phyloP scores from a whole-genome alignment of 192 early-diverging fungal genomes.

The Pilobolus umbonatus region DNA sequence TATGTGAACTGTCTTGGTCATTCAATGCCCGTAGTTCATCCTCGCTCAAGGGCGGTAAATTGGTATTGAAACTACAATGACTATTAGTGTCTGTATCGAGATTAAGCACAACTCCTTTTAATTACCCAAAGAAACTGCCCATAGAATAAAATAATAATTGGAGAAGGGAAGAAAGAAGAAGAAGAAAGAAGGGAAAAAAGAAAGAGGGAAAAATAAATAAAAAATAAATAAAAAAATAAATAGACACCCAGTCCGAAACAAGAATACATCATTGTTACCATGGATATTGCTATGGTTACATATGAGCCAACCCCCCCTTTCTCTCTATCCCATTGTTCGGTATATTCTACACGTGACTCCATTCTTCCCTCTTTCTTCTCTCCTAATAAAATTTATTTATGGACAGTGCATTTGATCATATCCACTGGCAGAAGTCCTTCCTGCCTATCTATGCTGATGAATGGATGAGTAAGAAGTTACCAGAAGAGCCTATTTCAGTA shows the following conservation, averaged over 20 bases:
- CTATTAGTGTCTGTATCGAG: background rate
- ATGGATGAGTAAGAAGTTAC: background rate
- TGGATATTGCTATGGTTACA: no score
- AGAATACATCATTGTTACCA: no score
- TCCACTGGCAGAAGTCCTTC: background rate
- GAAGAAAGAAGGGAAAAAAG: background rate
- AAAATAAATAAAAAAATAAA: background rate
- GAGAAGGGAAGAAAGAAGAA: background rate
- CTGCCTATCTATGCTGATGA: background rate
- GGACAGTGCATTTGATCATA: background rate
- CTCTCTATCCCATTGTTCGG: background rate
- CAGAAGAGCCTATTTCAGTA: background rate
- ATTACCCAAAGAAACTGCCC: slow-evolving; percentile 11
- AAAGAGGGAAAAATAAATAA: background rate
- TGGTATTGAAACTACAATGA: slow-evolving; percentile 46
- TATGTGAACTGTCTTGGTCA: slow-evolving; percentile 21
- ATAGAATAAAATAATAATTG: background rate
- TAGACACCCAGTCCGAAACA: background rate
- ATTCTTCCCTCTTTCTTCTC: background rate
- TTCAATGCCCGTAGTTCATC: slow-evolving; percentile 30
- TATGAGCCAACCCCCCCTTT: no score
- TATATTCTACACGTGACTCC: background rate
- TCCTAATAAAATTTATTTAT: background rate
- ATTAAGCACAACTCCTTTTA: background rate
- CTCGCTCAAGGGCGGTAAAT: slow-evolving; percentile 41